phyloP scores from a whole-genome alignment of 768 basidiomycete genomes.

The Rhodosporidiobolus odoratus region DNA sequence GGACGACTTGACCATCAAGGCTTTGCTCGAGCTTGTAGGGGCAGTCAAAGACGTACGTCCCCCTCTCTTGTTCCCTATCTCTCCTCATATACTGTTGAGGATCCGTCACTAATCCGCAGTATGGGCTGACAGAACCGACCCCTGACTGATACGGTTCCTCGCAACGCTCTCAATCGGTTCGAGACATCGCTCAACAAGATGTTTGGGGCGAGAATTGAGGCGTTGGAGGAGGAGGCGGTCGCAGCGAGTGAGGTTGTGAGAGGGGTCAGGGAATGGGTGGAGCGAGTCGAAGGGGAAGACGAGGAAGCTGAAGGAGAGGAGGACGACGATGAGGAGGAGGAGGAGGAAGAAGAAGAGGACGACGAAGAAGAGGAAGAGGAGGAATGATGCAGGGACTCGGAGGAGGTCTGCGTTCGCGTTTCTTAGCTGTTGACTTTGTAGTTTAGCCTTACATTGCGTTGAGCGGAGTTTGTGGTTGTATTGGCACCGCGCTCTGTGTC shows the following conservation, averaged over 20 bases:
- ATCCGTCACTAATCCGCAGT: not conserved
- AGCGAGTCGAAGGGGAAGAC: slow-evolving; percentile 12
- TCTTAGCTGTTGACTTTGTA: too few species aligned
- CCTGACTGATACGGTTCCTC: slow-evolving; percentile 56
- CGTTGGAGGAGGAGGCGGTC: slow-evolving; percentile 22
- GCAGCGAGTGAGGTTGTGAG: slow-evolving; percentile 1
- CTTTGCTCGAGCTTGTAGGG: slow-evolving; percentile 56
- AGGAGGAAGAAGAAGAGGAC: slow-evolving; percentile 5
- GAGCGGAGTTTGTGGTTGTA: too few species aligned
- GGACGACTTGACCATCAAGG: slow-evolving; percentile 49
- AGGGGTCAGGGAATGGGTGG: slow-evolving; percentile 8
- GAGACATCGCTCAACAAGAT: slow-evolving; percentile 59
- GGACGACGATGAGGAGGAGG: slow-evolving; percentile 9
- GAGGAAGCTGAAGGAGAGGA: slow-evolving; percentile 4
- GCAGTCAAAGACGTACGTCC: slow-evolving; percentile 55
- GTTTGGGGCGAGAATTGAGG: slow-evolving; percentile 26
- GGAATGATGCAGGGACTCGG: not conserved
- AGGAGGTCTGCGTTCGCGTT: slow-evolving; percentile 2
- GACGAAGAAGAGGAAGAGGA: slow-evolving; percentile 8
- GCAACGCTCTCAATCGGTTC: slow-evolving; percentile 69
- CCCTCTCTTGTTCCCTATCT: slow-evolving; percentile 40
- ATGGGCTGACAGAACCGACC: slow-evolving; percentile 54
- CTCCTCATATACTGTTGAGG: slow-evolving; percentile 12
- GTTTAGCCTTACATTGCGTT: too few species aligned
- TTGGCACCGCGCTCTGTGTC: too few species aligned